These are phyloP conservation scores for Dactylonectria estremocensis DNA, from an alignment of 2,329 filamentous ascomycete genomes.

Conservation along the genomic window DNA sequence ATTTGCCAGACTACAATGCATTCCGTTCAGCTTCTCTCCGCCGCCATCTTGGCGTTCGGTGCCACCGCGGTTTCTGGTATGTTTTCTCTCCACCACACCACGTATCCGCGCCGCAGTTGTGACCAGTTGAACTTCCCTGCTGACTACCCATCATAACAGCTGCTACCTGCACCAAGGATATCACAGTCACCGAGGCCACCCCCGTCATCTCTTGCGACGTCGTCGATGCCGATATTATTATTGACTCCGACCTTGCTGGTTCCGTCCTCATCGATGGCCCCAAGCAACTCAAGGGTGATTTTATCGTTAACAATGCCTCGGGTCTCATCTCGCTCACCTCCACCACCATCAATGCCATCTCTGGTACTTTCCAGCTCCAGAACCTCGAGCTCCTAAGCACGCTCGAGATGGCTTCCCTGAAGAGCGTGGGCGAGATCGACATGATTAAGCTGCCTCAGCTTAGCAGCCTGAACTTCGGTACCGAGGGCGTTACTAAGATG, in stretches of 20 bases:
- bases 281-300: constrained; percentile 68
- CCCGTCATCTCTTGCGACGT: constrained; percentile 77
- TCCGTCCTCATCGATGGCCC: constrained; percentile 75
- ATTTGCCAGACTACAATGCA: constrained; percentile 61
- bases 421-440: constrained; percentile 75
- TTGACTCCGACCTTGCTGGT: constrained; percentile 70
- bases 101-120: no score
- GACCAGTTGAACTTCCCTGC: not conserved
- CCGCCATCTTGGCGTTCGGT: constrained; percentile 62
- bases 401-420: constrained; percentile 77
- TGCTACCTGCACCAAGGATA: constrained; percentile 63
- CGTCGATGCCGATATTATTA: constrained; percentile 77
- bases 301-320: constrained; percentile 73
- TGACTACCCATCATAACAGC: constrained; percentile 41
- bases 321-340: constrained; percentile 75
- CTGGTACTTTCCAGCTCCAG: constrained; percentile 78
- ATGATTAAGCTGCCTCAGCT: constrained; percentile 80
- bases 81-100: constrained; percentile 36
- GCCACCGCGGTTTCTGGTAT: constrained; percentile 61
- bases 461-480: constrained; percentile 65
- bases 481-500: constrained; percentile 75
- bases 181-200: constrained; percentile 76
- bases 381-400: constrained; percentile 78
- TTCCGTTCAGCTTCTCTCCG: constrained; percentile 62
- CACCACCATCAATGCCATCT: constrained; percentile 74